Evolutionary conservation across 2,329 filamentous ascomycete genomes (phyloP).

Genomic region (Coniochaeta hoffmannii): DNA sequence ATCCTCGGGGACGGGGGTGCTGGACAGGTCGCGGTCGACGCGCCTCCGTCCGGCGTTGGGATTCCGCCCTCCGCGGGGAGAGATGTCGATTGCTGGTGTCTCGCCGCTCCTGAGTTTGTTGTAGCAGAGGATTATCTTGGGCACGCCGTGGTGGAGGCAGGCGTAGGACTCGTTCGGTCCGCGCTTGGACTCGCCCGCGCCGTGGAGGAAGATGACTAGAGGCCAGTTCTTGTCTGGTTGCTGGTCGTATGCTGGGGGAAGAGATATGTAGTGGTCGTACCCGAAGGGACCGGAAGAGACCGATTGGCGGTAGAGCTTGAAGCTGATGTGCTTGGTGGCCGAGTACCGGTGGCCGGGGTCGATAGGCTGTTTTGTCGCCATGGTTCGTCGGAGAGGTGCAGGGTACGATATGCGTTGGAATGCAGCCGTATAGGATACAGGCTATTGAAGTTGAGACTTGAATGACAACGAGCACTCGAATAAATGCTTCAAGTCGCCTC

Average conservation of each 20-base stretch:
- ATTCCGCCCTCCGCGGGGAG: neutral
- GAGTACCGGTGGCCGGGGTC: neutral
- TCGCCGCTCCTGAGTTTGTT: neutral
- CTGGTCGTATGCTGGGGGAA: neutral
- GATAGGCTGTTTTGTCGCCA: neutral
- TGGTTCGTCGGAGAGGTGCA: neutral
- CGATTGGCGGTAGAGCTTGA: neutral
- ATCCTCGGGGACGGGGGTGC: neutral
- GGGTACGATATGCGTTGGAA: neutral
- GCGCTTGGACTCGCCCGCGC: neutral
- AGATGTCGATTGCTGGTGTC: neutral
- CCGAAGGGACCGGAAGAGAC: neutral
- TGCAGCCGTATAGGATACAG: too few relatives aligned
- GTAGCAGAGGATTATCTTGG: neutral
- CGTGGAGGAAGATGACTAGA: neutral
- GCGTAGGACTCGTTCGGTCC: neutral
- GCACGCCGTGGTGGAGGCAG: neutral
- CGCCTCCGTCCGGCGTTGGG: neutral
- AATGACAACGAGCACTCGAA: neutral
- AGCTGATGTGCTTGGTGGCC: neutral
- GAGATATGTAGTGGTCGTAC: neutral
- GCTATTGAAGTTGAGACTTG: neutral
- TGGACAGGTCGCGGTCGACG: neutral
- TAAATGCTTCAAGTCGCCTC: neutral
- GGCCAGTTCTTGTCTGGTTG: neutral